A percentile compares a stretch with the other conserved stretches of the same genome.
These are phyloP conservation scores for Santalum album DNA, from an alignment of 164 flowering plant species.

Conservation along the genomic window DNA sequence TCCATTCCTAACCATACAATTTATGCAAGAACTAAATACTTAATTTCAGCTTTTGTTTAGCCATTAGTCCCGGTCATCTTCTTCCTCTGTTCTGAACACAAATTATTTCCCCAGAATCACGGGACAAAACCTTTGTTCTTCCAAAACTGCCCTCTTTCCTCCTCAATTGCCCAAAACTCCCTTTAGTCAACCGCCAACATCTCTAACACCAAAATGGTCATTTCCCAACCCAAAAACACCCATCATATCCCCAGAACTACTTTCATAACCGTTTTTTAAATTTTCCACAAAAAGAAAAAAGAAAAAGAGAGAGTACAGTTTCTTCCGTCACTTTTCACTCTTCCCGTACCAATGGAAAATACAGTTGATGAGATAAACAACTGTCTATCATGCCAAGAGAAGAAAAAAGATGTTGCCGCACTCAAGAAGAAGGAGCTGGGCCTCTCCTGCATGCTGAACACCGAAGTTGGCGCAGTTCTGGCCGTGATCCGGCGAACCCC, in stretches of 20 bases:
- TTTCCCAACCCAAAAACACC: neutral
- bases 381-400: neutral
- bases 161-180: neutral
- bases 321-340: neutral
- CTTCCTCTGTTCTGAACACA: neutral
- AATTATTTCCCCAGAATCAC: neutral
- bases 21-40: neutral
- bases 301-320: neutral
- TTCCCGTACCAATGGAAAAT: neutral
- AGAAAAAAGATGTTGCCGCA: conserved; percentile 6
- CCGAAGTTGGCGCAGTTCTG: conserved; percentile 74
- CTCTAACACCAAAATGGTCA: too few relatives aligned
- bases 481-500: conserved; percentile 62
- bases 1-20: conserved; percentile 5
- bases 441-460: conserved; percentile 79
- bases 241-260: neutral
- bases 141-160: conserved; percentile 6
- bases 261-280: neutral
- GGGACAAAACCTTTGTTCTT: neutral
- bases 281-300: neutral
- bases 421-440: conserved; percentile 38
- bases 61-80: conserved; percentile 5
- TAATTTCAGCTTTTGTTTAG: conserved; percentile 9
- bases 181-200: neutral
- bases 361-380: conserved; percentile 1